phyloP scores from a whole-genome alignment of 495 filamentous ascomycete species.

The Hypoxylon subgilvum region DNA sequence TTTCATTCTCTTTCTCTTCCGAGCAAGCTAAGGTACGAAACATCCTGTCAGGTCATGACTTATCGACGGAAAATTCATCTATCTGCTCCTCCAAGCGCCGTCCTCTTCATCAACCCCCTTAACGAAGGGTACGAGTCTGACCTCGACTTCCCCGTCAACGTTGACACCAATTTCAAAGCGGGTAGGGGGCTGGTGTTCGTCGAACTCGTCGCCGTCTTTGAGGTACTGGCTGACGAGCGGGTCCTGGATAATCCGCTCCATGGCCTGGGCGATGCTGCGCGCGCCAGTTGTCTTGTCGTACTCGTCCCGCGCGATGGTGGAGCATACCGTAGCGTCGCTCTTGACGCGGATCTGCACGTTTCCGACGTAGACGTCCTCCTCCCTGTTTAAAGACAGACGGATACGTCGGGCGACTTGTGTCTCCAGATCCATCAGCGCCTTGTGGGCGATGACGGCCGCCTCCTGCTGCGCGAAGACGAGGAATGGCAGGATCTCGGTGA shows the following conservation, averaged over 20 bases:
- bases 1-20: too few species aligned
- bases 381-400: slow-evolving; percentile 6
- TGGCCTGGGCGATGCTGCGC: slow-evolving; percentile 12
- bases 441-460: slow-evolving; percentile 50
- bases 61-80: too few species aligned
- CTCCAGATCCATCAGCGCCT: slow-evolving; percentile 47
- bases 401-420: not conserved
- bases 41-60: too few species aligned
- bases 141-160: slow-evolving; percentile 11
- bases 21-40: too few species aligned
- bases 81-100: too few species aligned
- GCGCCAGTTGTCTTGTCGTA: slow-evolving; percentile 23
- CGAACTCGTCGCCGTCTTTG: slow-evolving; percentile 15
- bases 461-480: slow-evolving; percentile 50
- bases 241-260: slow-evolving; percentile 10
- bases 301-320: slow-evolving; percentile 7
- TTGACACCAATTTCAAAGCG: slow-evolving; percentile 16
- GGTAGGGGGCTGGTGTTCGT: slow-evolving; percentile 9
- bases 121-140: not conserved
- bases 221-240: slow-evolving; percentile 16
- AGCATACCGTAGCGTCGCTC: slow-evolving; percentile 19
- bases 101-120: too few species aligned
- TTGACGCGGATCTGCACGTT: slow-evolving; percentile 12
- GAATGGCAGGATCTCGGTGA: slow-evolving; percentile 53
- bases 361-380: slow-evolving; percentile 20